These are phyloP conservation scores for Zancudomyces culisetae DNA, from an alignment of 371 early-diverging fungal species.

Conservation along the genomic window DNA sequence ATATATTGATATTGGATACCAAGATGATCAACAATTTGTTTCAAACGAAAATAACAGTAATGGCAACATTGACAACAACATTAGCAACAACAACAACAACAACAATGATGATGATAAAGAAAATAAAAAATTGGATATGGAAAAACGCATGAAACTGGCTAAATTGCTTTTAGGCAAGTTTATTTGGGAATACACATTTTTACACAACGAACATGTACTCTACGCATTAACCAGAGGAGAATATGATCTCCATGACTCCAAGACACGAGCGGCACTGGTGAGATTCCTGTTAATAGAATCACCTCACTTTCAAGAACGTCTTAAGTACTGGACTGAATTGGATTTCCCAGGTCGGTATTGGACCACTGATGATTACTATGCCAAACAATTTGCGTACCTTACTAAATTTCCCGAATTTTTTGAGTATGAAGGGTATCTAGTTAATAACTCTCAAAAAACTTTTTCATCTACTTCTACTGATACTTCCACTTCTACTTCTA, in stretches of 20 bases:
- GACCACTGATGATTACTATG: constrained; percentile 47
- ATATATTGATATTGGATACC: background rate
- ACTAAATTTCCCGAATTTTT: constrained; percentile 48
- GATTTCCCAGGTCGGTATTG: constrained; percentile 46
- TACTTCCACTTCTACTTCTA: too few species aligned
- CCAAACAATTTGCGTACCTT: constrained; percentile 40
- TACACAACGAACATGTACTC: constrained; percentile 49
- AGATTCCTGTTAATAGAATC: constrained; percentile 42
- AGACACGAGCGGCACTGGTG: constrained; percentile 27
- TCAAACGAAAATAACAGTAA: background rate
- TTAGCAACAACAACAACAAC: too few species aligned
- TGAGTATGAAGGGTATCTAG: constrained; percentile 47
- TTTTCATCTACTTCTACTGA: too few species aligned
- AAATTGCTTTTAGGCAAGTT: constrained; percentile 33
- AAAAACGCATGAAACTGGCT: background rate
- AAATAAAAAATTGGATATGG: too few species aligned
- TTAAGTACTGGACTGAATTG: constrained; percentile 41
- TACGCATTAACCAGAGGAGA: constrained; percentile 48
- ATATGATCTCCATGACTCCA: constrained; percentile 25
- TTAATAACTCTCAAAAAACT: constrained; percentile 16
- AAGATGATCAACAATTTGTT: background rate
- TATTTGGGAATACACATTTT: constrained; percentile 47
- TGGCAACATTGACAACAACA: too few species aligned
- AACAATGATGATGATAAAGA: too few species aligned
- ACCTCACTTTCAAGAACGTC: constrained; percentile 32